Evolutionary conservation across 805 yeast species (phyloP).

Genomic region (Brettanomyces bruxellensis): DNA sequence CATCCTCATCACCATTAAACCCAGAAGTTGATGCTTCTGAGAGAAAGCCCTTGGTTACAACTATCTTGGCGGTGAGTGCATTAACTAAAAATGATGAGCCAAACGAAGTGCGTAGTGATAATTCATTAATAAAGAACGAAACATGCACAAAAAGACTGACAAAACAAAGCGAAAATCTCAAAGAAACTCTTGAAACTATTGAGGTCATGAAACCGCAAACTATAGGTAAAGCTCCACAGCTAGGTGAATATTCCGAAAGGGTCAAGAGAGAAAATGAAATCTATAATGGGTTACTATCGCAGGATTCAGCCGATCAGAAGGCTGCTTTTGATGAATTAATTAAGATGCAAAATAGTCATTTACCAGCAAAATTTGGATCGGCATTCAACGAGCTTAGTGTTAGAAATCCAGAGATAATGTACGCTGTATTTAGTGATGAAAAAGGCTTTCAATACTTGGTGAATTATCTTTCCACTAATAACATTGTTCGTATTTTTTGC

Average conservation of each 20-base stretch:
- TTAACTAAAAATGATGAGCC: no score
- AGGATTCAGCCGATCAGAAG: slow-evolving; percentile 11
- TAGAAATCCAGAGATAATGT: slow-evolving; percentile 14
- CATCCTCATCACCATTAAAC: no score
- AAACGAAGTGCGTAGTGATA: no score
- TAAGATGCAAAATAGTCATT: slow-evolving; percentile 2
- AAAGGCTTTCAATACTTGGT: slow-evolving; percentile 7
- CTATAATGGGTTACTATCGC: slow-evolving; percentile 17
- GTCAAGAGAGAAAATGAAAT: slow-evolving; percentile 13
- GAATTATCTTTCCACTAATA: slow-evolving; percentile 17
- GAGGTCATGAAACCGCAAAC: no score
- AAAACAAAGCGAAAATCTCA: no score
- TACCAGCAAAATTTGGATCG: slow-evolving; percentile 15
- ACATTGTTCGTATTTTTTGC: slow-evolving; percentile 19
- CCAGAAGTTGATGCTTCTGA: no score
- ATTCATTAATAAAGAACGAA: no score
- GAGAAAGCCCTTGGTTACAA: no score
- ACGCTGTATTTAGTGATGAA: slow-evolving; percentile 12
- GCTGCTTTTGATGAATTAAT: slow-evolving; percentile 12
- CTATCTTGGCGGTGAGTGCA: no score
- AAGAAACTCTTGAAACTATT: no score
- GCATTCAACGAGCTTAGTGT: slow-evolving; percentile 17
- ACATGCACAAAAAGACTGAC: no score
- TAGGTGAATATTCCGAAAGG: slow-evolving; percentile 14
- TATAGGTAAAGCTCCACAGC: neutral